Conservation (phyloP, 179 eudicot genomes). For the Spinacia oleracea region DNA sequence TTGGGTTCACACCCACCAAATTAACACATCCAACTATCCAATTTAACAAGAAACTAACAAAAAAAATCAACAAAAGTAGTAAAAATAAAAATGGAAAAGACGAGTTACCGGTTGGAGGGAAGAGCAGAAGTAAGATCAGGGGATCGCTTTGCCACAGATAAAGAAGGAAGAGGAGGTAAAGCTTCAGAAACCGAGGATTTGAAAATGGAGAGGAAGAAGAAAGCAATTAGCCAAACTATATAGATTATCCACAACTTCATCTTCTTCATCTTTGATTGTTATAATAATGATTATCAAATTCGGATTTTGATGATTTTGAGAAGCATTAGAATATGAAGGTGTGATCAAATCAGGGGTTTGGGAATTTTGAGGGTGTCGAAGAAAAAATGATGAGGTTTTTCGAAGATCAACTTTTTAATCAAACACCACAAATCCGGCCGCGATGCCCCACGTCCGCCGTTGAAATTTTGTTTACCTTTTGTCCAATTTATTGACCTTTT, state of each 20-base stretch:
- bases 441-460: not conserved
- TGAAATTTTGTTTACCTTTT: not conserved
- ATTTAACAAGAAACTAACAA: not conserved
- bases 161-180: conserved; percentile 18
- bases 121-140: conserved; percentile 19
- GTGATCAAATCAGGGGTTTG: not conserved
- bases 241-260: conserved; percentile 25
- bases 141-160: conserved; percentile 27
- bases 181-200: conserved; percentile 30
- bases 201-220: conserved; percentile 34
- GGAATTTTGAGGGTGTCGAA: not conserved
- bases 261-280: not conserved
- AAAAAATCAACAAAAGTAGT: not conserved
- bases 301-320: not conserved
- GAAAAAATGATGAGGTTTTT: conserved; percentile 2
- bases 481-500: too few relatives aligned
- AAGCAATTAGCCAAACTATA: conserved; percentile 27
- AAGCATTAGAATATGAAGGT: not conserved
- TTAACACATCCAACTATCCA: not conserved
- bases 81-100: not conserved
- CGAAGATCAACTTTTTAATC: not conserved
- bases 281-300: not conserved
- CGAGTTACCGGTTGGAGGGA: conserved; percentile 24
- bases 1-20: not conserved
- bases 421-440: not conserved